phyloP scores from a whole-genome alignment of 2,329 filamentous ascomycete genomes.

The Fusarium vanettenii region DNA sequence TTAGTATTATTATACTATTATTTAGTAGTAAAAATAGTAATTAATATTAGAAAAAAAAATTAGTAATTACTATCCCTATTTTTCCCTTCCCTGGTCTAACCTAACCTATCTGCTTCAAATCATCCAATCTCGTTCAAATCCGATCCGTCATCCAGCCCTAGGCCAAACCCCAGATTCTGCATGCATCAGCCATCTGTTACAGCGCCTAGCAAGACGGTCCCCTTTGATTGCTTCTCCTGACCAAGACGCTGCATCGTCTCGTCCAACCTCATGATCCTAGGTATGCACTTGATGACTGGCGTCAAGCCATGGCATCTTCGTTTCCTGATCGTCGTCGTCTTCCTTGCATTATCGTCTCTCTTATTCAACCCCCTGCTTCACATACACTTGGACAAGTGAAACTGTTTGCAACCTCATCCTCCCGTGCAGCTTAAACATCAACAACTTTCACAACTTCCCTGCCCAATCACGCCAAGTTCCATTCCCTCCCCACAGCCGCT shows the following conservation, averaged over 20 bases:
- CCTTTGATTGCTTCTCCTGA: neutral
- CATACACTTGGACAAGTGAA: neutral
- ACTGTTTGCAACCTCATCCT: neutral
- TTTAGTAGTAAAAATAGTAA: no score
- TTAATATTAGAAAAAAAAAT: no score
- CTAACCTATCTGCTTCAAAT: neutral
- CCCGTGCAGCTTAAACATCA: neutral
- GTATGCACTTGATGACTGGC: neutral
- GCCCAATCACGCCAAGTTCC: slow-evolving; percentile 20
- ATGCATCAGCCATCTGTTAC: neutral
- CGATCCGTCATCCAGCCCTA: slow-evolving; percentile 1
- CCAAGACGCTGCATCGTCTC: neutral
- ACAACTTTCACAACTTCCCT: slow-evolving; percentile 1
- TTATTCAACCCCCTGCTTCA: neutral
- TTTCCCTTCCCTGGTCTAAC: no score
- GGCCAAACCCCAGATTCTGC: neutral
- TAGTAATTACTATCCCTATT: no score
- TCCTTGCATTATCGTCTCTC: neutral
- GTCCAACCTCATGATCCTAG: neutral
- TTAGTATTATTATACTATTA: no score
- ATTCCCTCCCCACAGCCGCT: slow-evolving; percentile 29
- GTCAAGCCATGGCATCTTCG: neutral
- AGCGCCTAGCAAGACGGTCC: neutral
- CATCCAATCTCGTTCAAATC: neutral
- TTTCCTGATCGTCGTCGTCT: neutral